Evolutionary conservation across 306 rosid species (phyloP).

Genomic region (Senna siamea): DNA sequence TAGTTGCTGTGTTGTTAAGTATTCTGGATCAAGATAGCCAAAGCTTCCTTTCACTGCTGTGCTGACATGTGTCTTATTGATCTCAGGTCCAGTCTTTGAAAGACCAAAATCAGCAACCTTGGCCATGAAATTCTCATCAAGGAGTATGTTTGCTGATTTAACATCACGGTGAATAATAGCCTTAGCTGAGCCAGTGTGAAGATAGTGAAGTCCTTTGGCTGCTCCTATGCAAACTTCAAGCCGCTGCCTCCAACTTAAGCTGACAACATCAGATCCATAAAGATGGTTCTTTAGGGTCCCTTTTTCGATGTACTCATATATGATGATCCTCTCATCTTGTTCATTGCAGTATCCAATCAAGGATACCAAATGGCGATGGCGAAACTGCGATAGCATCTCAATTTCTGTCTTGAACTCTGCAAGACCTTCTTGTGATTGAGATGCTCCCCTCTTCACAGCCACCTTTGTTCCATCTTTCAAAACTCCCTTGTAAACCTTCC

Average conservation of each 20-base stretch:
- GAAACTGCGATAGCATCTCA: constrained; percentile 73
- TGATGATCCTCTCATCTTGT: constrained; percentile 62
- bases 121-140: constrained; percentile 64
- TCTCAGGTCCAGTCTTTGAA: constrained; percentile 70
- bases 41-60: constrained; percentile 79
- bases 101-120: constrained; percentile 80
- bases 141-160: constrained; percentile 74
- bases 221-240: constrained; percentile 78
- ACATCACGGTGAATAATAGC: constrained; percentile 78
- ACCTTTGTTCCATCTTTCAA: constrained; percentile 61
- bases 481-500: constrained; percentile 72
- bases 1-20: constrained; percentile 61
- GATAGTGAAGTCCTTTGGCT: constrained; percentile 81
- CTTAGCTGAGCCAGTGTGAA: constrained; percentile 70
- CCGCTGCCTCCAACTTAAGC: constrained; percentile 67
- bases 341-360: constrained; percentile 74
- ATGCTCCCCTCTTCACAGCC: constrained; percentile 67
- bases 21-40: constrained; percentile 83
- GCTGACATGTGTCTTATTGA: constrained; percentile 64
- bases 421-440: constrained; percentile 62
- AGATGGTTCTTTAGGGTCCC: constrained; percentile 66
- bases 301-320: constrained; percentile 70
- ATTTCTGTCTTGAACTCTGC: constrained; percentile 69
- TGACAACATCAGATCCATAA: constrained; percentile 50
- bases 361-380: constrained; percentile 76